Evolutionary conservation across 2,329 filamentous ascomycete genomes (phyloP).

Genomic region (Cryphonectria radicalis): DNA sequence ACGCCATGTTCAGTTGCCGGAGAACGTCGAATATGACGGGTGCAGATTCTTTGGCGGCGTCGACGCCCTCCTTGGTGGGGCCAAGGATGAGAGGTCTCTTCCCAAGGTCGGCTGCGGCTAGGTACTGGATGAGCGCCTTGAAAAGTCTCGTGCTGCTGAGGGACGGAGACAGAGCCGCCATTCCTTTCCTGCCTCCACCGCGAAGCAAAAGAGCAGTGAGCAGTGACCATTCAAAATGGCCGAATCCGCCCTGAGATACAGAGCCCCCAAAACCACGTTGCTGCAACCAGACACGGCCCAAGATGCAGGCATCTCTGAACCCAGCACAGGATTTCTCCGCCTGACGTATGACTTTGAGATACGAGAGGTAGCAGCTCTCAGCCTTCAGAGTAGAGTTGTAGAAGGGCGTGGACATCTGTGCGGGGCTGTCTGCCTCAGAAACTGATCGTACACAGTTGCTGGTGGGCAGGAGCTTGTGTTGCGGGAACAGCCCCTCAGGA

Average conservation of each 20-base stretch:
- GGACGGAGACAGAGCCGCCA: conserved; percentile 73
- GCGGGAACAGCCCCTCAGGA: conserved; percentile 70
- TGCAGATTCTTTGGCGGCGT: conserved; percentile 47
- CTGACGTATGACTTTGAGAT: conserved; percentile 76
- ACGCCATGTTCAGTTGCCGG: conserved; percentile 79
- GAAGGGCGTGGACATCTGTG: conserved; percentile 68
- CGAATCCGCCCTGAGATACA: conserved; percentile 81
- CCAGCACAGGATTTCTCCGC: conserved; percentile 70
- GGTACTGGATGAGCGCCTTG: conserved; percentile 89
- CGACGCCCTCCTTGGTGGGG: conserved; percentile 49
- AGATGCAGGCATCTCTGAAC: conserved; percentile 81
- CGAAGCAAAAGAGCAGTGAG: conserved; percentile 80
- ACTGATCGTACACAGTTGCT: conserved; percentile 69
- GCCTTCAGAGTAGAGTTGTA: conserved; percentile 88
- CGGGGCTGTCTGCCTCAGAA: conserved; percentile 46
- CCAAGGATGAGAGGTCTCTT: conserved; percentile 65
- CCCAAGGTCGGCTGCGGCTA: conserved; percentile 73
- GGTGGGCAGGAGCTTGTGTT: conserved; percentile 70
- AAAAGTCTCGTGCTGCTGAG: conserved; percentile 93
- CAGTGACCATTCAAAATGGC: conserved; percentile 88
- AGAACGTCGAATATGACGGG: conserved; percentile 80
- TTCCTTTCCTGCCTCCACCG: conserved; percentile 73
- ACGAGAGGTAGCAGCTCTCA: conserved; percentile 73
- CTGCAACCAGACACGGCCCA: conserved; percentile 86
- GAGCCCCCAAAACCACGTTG: conserved; percentile 79